Evolutionary conservation across 257 asterid genomes (phyloP).

Genomic region (Leonotis leonurus): DNA sequence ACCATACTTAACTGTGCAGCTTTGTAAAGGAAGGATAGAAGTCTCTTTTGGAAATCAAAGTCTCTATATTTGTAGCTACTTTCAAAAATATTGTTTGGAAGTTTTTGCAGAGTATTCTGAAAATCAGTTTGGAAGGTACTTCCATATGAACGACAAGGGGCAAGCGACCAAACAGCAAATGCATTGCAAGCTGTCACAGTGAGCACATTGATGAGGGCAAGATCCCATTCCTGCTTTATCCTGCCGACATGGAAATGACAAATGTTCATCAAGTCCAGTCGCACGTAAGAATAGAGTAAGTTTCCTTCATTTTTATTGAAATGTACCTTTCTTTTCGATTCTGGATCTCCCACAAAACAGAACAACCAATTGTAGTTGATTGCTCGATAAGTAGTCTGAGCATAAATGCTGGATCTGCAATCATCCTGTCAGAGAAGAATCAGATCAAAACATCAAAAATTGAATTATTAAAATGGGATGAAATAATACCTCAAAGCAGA

Average conservation of each 20-base stretch:
- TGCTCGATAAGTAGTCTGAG: slow-evolving; percentile 82
- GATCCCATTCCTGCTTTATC: slow-evolving; percentile 97
- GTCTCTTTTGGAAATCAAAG: slow-evolving; percentile 80
- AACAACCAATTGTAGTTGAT: slow-evolving; percentile 83
- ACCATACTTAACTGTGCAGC: slow-evolving; percentile 94
- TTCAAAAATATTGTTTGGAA: slow-evolving; percentile 91
- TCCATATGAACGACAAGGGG: slow-evolving; percentile 98
- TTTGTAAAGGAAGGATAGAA: slow-evolving; percentile 78
- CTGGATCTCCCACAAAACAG: slow-evolving; percentile 90
- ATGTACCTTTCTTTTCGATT: slow-evolving; percentile 86
- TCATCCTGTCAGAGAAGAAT: slow-evolving; percentile 57
- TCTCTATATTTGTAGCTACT: slow-evolving; percentile 84
- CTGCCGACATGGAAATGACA: slow-evolving; percentile 35
- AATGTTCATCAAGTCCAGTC: slow-evolving; percentile 3
- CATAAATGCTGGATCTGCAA: slow-evolving; percentile 94
- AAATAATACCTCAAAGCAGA: too few species aligned
- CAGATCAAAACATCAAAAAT: slow-evolving; percentile 5
- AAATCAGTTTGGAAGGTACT: slow-evolving; percentile 85
- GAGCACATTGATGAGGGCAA: slow-evolving; percentile 88
- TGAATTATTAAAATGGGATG: too few species aligned
- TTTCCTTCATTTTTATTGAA: neutral
- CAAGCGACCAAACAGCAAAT: slow-evolving; percentile 83
- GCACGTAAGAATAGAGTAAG: neutral
- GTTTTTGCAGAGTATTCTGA: slow-evolving; percentile 96
- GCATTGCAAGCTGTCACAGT: slow-evolving; percentile 93